Evolutionary conservation across 2,329 filamentous ascomycete species (phyloP).

Genomic region (Nemania sp.): DNA sequence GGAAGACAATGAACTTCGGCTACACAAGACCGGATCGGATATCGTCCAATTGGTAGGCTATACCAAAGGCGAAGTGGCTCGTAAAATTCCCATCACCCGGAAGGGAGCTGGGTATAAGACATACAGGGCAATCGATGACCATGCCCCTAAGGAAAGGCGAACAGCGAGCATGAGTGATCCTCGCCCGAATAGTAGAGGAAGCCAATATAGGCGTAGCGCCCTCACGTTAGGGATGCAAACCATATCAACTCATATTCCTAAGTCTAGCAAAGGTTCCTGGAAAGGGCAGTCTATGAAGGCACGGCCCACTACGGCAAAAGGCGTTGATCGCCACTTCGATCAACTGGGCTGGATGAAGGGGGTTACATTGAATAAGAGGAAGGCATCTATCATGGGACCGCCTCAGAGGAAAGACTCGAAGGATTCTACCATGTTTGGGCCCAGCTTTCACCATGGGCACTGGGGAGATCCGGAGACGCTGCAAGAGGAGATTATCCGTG

Average conservation of each 20-base stretch:
- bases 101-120: slow-evolving; percentile 87
- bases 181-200: slow-evolving; percentile 59
- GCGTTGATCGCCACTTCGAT: slow-evolving; percentile 62
- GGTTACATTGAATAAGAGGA: slow-evolving; percentile 71
- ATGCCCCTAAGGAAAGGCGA: slow-evolving; percentile 67
- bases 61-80: slow-evolving; percentile 73
- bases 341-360: slow-evolving; percentile 79
- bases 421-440: slow-evolving; percentile 64
- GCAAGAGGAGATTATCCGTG: slow-evolving; percentile 73
- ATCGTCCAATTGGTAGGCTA: slow-evolving; percentile 78
- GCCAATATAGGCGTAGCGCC: slow-evolving; percentile 58
- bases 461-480: slow-evolving; percentile 73
- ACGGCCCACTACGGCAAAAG: slow-evolving; percentile 57
- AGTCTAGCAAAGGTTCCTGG: slow-evolving; percentile 58
- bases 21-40: slow-evolving; percentile 78
- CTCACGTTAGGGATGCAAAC: slow-evolving; percentile 60
- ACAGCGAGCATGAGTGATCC: slow-evolving; percentile 72
- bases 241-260: slow-evolving; percentile 55
- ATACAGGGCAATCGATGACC: slow-evolving; percentile 78
- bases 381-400: slow-evolving; percentile 56
- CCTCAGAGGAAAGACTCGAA: slow-evolving; percentile 64
- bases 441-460: slow-evolving; percentile 64
- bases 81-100: slow-evolving; percentile 80
- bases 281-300: slow-evolving; percentile 70
- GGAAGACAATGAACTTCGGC: slow-evolving; percentile 82